These are phyloP conservation scores for Houttuynia cordata DNA, from an alignment of 164 flowering plant genomes.

Conservation along the genomic window DNA sequence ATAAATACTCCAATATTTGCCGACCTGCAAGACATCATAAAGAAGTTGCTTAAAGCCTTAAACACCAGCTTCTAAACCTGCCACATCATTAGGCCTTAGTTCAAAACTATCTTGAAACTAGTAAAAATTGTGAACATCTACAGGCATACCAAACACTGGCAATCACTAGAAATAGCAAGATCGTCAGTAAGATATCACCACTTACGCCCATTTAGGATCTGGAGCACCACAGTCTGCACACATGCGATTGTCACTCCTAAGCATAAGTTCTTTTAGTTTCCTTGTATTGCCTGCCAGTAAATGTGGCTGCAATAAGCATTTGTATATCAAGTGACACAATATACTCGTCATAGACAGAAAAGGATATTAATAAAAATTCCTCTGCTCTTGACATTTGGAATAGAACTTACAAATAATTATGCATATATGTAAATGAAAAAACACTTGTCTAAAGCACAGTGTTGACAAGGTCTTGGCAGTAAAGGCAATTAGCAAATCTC, in stretches of 20 bases:
- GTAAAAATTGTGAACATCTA: neutral
- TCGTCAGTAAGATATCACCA: conserved; percentile 2
- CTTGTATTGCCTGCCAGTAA: conserved; percentile 39
- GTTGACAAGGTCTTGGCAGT: too few species aligned
- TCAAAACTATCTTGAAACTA: neutral
- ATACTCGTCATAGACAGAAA: too few species aligned
- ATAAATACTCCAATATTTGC: conserved; percentile 94
- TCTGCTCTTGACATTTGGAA: too few species aligned
- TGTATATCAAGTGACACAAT: too few species aligned
- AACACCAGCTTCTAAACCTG: neutral
- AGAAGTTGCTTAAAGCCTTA: too few species aligned
- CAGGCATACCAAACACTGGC: neutral
- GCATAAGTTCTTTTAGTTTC: conserved; percentile 62
- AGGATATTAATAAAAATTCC: too few species aligned
- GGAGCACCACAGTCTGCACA: conserved; percentile 98
- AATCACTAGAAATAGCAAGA: neutral
- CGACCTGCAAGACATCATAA: conserved; percentile 41
- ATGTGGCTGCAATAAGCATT: too few species aligned
- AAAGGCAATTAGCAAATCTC: too few species aligned
- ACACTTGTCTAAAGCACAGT: too few species aligned
- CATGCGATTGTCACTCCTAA: conserved; percentile 53
- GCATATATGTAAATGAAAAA: too few species aligned
- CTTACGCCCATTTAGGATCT: conserved; percentile 99
- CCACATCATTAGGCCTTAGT: neutral
- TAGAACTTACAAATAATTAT: too few species aligned